Evolutionary conservation across 306 rosid genomes (phyloP).

Genomic region (Luffa aegyptiaca): DNA sequence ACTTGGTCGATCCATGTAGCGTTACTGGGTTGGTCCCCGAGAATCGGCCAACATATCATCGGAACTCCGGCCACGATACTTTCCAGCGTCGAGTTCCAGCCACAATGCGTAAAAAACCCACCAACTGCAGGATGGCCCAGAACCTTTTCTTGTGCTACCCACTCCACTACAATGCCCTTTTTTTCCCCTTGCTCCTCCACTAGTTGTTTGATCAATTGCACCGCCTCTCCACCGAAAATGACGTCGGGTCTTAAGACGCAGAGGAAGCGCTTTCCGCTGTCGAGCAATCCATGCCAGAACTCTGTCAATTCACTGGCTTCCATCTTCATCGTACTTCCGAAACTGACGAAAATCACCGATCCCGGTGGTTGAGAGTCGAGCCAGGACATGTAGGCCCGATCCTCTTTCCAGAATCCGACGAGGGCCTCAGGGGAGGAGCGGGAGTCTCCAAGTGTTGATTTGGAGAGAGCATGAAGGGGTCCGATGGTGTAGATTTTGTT

Average conservation of each 20-base stretch:
- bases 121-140: constrained; percentile 32
- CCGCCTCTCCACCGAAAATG: background rate
- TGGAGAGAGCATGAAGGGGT: constrained; percentile 7
- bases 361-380: constrained; percentile 25
- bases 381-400: constrained; percentile 35
- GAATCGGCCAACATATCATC: constrained; percentile 18
- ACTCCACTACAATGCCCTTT: constrained; percentile 17
- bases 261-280: constrained; percentile 27
- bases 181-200: constrained; percentile 21
- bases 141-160: constrained; percentile 50
- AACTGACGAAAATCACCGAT: constrained; percentile 42
- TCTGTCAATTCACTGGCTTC: constrained; percentile 16
- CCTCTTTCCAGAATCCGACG: constrained; percentile 9
- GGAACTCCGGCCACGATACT: constrained; percentile 14
- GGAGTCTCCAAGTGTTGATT: too few relatives aligned
- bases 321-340: constrained; percentile 21
- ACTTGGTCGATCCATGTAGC: constrained; percentile 14
- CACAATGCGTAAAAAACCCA: constrained; percentile 26
- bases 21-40: constrained; percentile 16
- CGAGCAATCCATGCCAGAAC: constrained; percentile 48
- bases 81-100: background rate
- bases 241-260: constrained; percentile 41
- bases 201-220: background rate
- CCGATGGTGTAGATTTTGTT: constrained; percentile 14
- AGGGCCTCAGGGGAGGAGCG: too few relatives aligned